Percentiles rank a stretch among this genome's conserved stretches.
phyloP scores from a whole-genome alignment of 805 yeast genomes.

The Saturnispora gosingensis region DNA sequence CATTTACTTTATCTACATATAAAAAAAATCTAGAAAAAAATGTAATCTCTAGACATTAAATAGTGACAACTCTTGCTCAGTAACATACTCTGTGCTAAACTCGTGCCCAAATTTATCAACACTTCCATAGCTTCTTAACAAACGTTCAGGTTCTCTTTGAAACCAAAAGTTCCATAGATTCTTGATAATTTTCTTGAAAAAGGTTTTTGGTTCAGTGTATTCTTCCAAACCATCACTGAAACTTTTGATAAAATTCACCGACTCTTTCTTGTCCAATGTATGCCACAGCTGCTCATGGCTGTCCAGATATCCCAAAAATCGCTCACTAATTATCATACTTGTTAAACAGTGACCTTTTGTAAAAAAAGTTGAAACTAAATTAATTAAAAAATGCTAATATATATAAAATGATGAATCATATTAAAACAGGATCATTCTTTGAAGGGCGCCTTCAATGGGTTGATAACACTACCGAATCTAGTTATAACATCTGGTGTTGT shows the following conservation, averaged over 20 bases:
- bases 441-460: conserved; percentile 84
- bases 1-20: neutral
- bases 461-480: conserved; percentile 82
- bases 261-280: neutral
- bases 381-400: neutral
- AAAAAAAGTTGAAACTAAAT: neutral
- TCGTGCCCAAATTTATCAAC: conserved; percentile 9
- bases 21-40: neutral
- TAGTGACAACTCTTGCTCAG: conserved; percentile 4
- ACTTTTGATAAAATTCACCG: neutral
- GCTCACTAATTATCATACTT: neutral
- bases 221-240: neutral
- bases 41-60: neutral
- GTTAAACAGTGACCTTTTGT: neutral
- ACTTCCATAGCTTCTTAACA: neutral
- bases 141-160: neutral
- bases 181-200: conserved; percentile 6
- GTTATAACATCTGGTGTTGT: conserved; percentile 84
- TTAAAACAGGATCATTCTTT: conserved; percentile 28
- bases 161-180: conserved; percentile 3
- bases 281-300: neutral
- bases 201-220: neutral
- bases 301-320: neutral
- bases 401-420: conserved; percentile 7
- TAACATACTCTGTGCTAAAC: conserved; percentile 1